Evolutionary conservation across 805 yeast species (phyloP), one percentile per base, ranked within the genome.

Genomic region (Peterozyma toletana): DNA sequence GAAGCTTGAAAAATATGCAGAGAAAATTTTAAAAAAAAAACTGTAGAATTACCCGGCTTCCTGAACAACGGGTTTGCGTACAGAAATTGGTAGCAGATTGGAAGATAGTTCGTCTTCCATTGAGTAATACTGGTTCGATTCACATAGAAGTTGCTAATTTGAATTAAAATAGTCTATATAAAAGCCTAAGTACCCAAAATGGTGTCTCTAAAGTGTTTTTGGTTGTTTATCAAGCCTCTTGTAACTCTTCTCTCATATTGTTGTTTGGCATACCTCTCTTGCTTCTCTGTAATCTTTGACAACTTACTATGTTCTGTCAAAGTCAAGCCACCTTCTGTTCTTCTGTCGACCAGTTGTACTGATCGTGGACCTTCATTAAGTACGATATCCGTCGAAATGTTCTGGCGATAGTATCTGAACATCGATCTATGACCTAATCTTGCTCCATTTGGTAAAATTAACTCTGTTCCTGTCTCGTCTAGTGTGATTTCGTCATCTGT

Each of bases 141-240:
- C n/a, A n/a, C n/a, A n/a, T n/a, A n/a, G n/a, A n/a, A n/a, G n/a
- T n/a, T n/a, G n/a, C n/a, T n/a, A n/a, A n/a, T n/a, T n/a, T n/a
- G n/a, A n/a, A n/a, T n/a, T n/a, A n/a, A n/a, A n/a, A n/a, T n/a
- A n/a, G n/a, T n/a, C n/a, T n/a, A n/a, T n/a, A n/a, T 21, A 21
- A 21, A 21, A 33, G 41, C 11, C 47, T 43, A 51, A 46, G 56
- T 54, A 34, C 67, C 69, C 50, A 83, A 65, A 51, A 81, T 58
- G 53, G 73, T 78, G 57, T 85, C 91, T 58, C 93, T 73, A 67
- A 62, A 86, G 57, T 89, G 90, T 38, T 76, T 76, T 68, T 87
- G 89, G 68, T 77, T 76, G 60, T 91, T 91, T 57, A 78, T 65
- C 57, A 76, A 76, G 13, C 16, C 15, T n/a, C 39, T 36, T 4